A percentile compares a stretch with the other conserved stretches of the same genome.
Evolutionary conservation across 345 rosid species (phyloP).

Genomic region (Conringia planisiliqua): DNA sequence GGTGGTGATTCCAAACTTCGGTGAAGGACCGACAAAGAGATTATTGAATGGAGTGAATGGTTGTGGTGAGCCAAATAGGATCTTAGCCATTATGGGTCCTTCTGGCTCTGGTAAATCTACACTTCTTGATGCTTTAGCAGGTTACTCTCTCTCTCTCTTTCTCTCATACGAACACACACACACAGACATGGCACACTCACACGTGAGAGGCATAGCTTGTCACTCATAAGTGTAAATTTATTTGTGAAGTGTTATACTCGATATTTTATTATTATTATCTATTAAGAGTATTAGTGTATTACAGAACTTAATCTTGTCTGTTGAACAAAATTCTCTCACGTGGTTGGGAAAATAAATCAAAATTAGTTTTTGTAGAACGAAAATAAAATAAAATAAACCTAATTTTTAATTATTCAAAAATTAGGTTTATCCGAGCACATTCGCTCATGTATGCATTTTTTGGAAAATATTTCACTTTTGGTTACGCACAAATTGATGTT

Average conservation of each 20-base stretch:
- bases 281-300: neutral
- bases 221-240: neutral
- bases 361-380: neutral
- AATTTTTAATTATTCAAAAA: neutral
- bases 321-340: neutral
- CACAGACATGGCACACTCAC: neutral
- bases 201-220: neutral
- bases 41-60: conserved; percentile 69
- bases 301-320: neutral
- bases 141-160: conserved; percentile 28
- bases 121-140: conserved; percentile 82
- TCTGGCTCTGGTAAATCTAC: conserved; percentile 95
- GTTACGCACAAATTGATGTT: neutral
- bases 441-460: neutral
- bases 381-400: no score
- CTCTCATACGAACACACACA: neutral
- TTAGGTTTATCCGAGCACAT: neutral
- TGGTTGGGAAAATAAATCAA: neutral
- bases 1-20: conserved; percentile 65
- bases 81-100: conserved; percentile 93
- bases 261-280: neutral
- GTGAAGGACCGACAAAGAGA: conserved; percentile 53
- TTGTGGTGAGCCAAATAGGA: conserved; percentile 67
- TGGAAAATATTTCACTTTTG: neutral
- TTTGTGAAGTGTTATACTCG: neutral